Conservation (phyloP, 345 rosid genomes). For the Arabis hirsuta region DNA sequence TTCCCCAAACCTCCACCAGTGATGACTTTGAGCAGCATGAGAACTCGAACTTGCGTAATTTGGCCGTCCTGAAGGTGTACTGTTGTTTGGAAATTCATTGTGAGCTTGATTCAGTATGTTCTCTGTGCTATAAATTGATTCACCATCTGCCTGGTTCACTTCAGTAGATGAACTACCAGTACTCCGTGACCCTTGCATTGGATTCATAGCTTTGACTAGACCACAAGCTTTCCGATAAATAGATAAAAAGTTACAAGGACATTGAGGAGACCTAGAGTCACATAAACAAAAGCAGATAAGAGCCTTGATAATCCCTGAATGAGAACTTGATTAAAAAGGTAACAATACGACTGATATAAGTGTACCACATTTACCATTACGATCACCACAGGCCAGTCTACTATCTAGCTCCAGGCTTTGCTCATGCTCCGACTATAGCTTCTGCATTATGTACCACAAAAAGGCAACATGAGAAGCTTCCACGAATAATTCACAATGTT, state of each 20-base stretch:
- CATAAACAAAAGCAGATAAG: conserved; percentile 34
- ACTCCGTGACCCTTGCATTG: conserved; percentile 67
- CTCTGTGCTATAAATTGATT: conserved; percentile 51
- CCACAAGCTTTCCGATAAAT: conserved; percentile 31
- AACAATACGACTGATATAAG: conserved; percentile 6
- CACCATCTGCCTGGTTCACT: conserved; percentile 57
- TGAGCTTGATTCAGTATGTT: conserved; percentile 56
- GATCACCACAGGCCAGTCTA: conserved; percentile 8
- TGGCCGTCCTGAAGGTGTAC: conserved; percentile 49
- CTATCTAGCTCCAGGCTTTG: conserved; percentile 32
- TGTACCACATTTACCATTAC: conserved; percentile 39
- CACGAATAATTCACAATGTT: background rate
- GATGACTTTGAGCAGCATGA: conserved; percentile 51
- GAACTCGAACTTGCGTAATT: conserved; percentile 45
- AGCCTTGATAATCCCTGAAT: conserved; percentile 25
- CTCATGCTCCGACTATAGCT: conserved; percentile 28
- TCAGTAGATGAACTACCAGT: conserved; percentile 59
- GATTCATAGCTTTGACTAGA: conserved; percentile 44
- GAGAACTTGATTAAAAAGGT: background rate
- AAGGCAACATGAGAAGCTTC: conserved; percentile 18
- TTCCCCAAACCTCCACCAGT: conserved; percentile 71
- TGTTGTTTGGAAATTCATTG: conserved; percentile 47
- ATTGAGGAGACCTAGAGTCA: conserved; percentile 41
- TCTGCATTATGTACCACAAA: conserved; percentile 28
- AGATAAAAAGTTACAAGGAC: conserved; percentile 26